Conservation (phyloP, 2,329 filamentous ascomycete genomes). For the Verticillium zaregamsianum region DNA sequence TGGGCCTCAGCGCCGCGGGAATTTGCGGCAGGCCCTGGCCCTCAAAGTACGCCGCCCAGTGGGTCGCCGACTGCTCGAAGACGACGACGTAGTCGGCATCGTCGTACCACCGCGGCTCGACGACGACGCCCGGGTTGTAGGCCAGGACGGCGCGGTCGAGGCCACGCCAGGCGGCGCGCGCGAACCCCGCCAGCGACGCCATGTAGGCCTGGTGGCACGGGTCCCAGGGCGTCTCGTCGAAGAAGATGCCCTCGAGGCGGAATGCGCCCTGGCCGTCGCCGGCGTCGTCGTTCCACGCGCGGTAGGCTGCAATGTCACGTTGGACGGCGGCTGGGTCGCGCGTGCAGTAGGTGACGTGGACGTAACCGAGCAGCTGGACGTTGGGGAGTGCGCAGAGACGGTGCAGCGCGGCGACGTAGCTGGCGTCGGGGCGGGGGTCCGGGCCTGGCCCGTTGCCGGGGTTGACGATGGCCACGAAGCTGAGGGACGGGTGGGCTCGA, state of each 20-base stretch:
- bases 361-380: conserved; percentile 24
- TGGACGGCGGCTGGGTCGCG: conserved; percentile 14
- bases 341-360: conserved; percentile 24
- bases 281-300: conserved; percentile 32
- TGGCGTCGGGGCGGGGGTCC: conserved; percentile 19
- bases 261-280: conserved; percentile 15
- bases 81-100: conserved; percentile 39
- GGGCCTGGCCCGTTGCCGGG: conserved; percentile 24
- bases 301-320: conserved; percentile 39
- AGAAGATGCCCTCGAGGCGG: conserved; percentile 41
- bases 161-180: conserved; percentile 7
- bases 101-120: conserved; percentile 32
- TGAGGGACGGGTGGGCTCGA: conserved; percentile 14
- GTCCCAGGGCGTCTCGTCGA: conserved; percentile 39
- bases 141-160: conserved; percentile 21
- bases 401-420: conserved; percentile 20
- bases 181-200: conserved; percentile 20
- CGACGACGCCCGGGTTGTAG: conserved; percentile 40
- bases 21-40: conserved; percentile 1
- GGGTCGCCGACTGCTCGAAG: conserved; percentile 28
- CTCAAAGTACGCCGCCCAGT: neutral
- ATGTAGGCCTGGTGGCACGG: conserved; percentile 15
- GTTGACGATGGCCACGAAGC: conserved; percentile 26
- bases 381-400: conserved; percentile 18
- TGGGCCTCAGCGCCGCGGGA: neutral